Base-by-base conservation (phyloP, 2,329 filamentous ascomycete species). In the Ophiostoma sp. region DNA sequence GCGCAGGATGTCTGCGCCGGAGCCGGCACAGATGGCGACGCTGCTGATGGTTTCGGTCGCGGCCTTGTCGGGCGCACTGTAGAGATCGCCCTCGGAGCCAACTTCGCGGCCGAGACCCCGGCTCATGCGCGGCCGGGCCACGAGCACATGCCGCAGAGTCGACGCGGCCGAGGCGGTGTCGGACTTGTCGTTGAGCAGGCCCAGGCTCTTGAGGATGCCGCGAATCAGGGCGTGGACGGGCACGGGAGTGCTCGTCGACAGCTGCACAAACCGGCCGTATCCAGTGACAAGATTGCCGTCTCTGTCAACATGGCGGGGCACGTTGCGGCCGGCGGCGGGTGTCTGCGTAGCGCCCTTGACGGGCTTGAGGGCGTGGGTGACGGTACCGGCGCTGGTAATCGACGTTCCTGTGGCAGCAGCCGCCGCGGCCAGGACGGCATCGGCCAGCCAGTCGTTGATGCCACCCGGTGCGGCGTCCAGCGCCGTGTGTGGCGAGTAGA, bases 401-500 rank as follows among this genome's bases (percentile, higher is more conserved):
- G 20, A 17, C 20, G 67, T n/a, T 4, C 36, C 17, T 35, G 31
- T 15, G 11, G 27, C 10, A 1, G 33, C 13, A 1, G 15, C 13
- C 10, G 57, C 60, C 1, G 67, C 69, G 5, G 5, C 31, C 7
- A 5, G 89, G 27, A 97, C 87, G 67, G 96, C 89, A 76, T 96
- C 91, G 72, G 92, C 93, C 11, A 99, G 88, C 94, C 94, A 99
- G 78, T 96, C 92, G 77, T 94, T 96, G 75, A 99, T 87, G 4
- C 95, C 95, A 23, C 89, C 87, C 0, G 89, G 87, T 0, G 92
- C 92, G 54, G 93, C 93, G 79, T 99, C 95, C 62, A 98, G 88
- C 17, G 95, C 94, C 0, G 95, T 99, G 80, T 99, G 95, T 0
- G 95, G 95, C 74, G 90, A 93, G 83, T 98, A 99, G 70, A 99